Percentiles rank a stretch among this genome's conserved stretches.
These are phyloP conservation scores for Rhodotorula sp. DNA, from an alignment of 1,284 basidiomycete species.

Conservation along the genomic window DNA sequence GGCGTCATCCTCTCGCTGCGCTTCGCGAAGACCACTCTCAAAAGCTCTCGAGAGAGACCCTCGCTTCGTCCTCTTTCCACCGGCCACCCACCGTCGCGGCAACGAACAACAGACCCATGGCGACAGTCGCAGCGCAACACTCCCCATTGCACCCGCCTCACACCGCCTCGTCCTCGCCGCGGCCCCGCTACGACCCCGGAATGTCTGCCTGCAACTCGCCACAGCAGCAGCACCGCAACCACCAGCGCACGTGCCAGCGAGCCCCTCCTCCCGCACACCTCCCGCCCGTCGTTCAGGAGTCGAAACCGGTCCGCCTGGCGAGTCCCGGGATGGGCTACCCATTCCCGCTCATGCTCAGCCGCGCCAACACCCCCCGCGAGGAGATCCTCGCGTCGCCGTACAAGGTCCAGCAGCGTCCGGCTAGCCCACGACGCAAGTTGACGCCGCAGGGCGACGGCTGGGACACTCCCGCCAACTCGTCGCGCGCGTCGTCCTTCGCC, in stretches of 20 bases:
- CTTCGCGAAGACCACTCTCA: too few relatives aligned
- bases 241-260: background rate
- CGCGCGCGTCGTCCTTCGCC: background rate
- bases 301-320: slow-evolving; percentile 13
- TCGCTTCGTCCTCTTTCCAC: too few relatives aligned
- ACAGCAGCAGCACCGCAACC: slow-evolving; percentile 13
- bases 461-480: slow-evolving; percentile 2
- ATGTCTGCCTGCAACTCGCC: background rate
- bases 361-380: background rate
- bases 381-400: background rate
- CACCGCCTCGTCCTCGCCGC: too few relatives aligned
- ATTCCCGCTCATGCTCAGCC: slow-evolving; percentile 17
- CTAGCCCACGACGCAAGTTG: background rate
- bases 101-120: too few relatives aligned
- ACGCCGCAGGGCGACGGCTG: slow-evolving; percentile 1
- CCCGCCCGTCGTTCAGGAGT: background rate
- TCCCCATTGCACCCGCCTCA: too few relatives aligned
- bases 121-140: too few relatives aligned
- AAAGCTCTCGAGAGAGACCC: too few relatives aligned
- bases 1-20: too few relatives aligned
- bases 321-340: slow-evolving; percentile 25
- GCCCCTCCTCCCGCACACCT: background rate
- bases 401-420: background rate
- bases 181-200: background rate
- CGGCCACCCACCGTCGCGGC: too few relatives aligned